Evolutionary conservation across 257 asterid species (phyloP).

Genomic region (Misopates orontium): DNA sequence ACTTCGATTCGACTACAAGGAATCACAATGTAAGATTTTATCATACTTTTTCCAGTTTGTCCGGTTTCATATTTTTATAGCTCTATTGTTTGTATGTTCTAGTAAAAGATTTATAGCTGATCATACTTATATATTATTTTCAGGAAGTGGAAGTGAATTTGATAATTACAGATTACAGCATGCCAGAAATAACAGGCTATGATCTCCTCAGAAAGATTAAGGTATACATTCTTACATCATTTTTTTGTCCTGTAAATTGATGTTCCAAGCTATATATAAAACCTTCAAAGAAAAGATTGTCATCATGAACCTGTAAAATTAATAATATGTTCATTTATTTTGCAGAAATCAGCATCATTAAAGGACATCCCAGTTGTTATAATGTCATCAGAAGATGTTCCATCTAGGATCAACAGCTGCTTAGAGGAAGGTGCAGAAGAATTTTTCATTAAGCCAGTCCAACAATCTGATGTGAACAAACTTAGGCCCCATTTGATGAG

Average conservation of each 20-base stretch:
- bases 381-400: slow-evolving; percentile 69
- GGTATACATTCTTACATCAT: slow-evolving; percentile 23
- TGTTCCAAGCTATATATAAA: no score
- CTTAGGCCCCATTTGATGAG: slow-evolving; percentile 46
- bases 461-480: slow-evolving; percentile 53
- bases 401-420: slow-evolving; percentile 61
- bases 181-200: slow-evolving; percentile 79
- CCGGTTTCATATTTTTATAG: no score
- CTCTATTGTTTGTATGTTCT: no score
- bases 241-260: neutral
- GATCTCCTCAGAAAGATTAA: slow-evolving; percentile 60
- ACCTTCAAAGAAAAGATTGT: neutral
- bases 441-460: slow-evolving; percentile 63
- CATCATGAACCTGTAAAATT: neutral
- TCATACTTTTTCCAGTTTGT: neutral
- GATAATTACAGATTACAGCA: slow-evolving; percentile 68
- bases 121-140: neutral
- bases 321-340: neutral
- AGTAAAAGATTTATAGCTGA: neutral
- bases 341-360: slow-evolving; percentile 43
- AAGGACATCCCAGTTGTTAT: slow-evolving; percentile 73
- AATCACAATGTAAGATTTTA: slow-evolving; percentile 34
- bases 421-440: slow-evolving; percentile 68
- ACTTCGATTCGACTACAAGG: no score
- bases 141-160: slow-evolving; percentile 51